Evolutionary conservation across 345 rosid species (phyloP), one percentile per base, ranked within the genome.

Genomic region (Salix purpurea): DNA sequence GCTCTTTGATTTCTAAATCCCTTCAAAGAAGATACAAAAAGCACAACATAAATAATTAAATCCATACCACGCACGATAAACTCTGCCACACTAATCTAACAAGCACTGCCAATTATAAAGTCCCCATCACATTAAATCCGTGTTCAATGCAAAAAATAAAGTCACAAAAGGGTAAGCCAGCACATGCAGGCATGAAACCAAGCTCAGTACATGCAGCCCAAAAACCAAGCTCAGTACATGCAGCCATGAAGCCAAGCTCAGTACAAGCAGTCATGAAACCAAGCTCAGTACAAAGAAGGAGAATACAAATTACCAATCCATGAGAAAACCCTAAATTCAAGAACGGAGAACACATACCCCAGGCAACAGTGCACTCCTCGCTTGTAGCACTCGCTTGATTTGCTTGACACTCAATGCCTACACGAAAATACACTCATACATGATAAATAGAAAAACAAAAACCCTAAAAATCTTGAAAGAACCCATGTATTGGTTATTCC

Each of bases 331-430:
- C 71, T 66, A 2, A 36, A 34, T 54, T 5, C 21, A 1, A 61
- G 50, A 39, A 24, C 2, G n/a, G 26, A 2, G 24, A 14, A 78
- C 28, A 26, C 83, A 71, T 86, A 95, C 99, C 99, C 98, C 98
- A 93, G 77, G 98, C 99, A 76, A 93, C 99, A 69, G 99, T 91
- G 86, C 99, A 95, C 81, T 95, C 98, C 85, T 93, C 98, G 72
- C 94, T 93, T 7, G 99, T 89, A 32, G 97, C 98, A 21, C 96
- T 90, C 4, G 98, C 96, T 77, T 93, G 98, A 84, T 93, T 93
- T 24, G 97, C 97, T 65, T 95, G 99, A 71, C 99, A 95, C 77
- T 95, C 99, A 15, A 93, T 95, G 78, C 99, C 99, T 95, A 74
- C 77, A 42, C 42, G 60, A 0, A 44, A 56, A 28, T 15, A 28